Evolutionary conservation across 805 yeast species (phyloP).

Genomic region (Grigorovia jiainica): DNA sequence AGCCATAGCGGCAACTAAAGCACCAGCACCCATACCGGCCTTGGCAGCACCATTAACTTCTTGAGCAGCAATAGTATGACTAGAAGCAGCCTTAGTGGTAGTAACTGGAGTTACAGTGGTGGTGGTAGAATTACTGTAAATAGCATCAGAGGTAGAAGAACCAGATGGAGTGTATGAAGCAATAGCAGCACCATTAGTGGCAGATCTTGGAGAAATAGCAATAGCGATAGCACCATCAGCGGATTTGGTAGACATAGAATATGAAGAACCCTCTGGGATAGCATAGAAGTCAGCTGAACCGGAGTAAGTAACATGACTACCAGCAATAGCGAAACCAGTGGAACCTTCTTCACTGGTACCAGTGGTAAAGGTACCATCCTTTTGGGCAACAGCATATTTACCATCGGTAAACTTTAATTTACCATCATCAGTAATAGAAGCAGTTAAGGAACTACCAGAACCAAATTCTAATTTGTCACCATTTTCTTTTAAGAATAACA

Average conservation of each 20-base stretch:
- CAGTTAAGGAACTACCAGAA: conserved; percentile 8
- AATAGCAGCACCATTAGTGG: conserved; percentile 30
- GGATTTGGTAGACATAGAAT: conserved; percentile 20
- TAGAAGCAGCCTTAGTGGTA: not conserved
- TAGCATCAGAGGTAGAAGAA: conserved; percentile 13
- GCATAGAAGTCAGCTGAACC: conserved; percentile 30
- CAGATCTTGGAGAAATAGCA: conserved; percentile 4
- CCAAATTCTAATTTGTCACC: conserved; percentile 9
- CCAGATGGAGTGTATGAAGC: conserved; percentile 29
- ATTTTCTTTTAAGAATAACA: conserved; percentile 25
- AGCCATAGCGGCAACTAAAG: conserved; percentile 13
- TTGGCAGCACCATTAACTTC: conserved; percentile 22
- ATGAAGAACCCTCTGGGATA: conserved; percentile 22
- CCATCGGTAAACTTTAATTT: conserved; percentile 21
- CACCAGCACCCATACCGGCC: conserved; percentile 19
- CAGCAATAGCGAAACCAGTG: conserved; percentile 31
- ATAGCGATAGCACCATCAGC: conserved; percentile 15
- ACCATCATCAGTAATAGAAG: conserved; percentile 26
- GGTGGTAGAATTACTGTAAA: conserved; percentile 4
- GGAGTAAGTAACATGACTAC: conserved; percentile 5
- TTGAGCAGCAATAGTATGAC: conserved; percentile 3
- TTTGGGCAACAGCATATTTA: conserved; percentile 22
- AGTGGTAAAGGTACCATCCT: conserved; percentile 15
- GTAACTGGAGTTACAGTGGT: conserved; percentile 3
- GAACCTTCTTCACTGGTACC: conserved; percentile 19